Evolutionary conservation across 129 eudicot genomes (phyloP), one percentile per base, ranked within the genome.

Genomic region (Smallanthus sonchifolius): DNA sequence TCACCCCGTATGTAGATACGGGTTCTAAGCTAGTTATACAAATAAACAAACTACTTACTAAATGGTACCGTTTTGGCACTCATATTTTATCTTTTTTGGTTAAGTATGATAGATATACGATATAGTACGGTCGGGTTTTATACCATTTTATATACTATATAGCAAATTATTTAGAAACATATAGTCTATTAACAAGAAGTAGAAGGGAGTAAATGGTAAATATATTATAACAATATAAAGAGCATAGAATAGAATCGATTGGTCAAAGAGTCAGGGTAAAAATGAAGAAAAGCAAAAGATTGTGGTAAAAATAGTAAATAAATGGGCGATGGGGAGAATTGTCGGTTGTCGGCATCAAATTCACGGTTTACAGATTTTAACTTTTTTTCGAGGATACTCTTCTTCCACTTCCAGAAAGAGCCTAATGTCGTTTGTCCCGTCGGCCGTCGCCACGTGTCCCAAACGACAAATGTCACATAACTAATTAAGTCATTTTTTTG

Each of bases 271-370:
- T 64, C 30, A 20, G 72, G 54, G 42, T 37, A 10, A 75, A 48
- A 49, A 47, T 9, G 35, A 7, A 0, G 35, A 7, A 48, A 48
- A 47, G 7, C 4, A 48, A 75, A 36, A 37, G 28, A 72, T 20
- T 1, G 42, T 35, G 71, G 72, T 74, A 10, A 63, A 47, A 65
- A 36, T 20, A 57, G 72, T 63, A 75, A 75, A 75, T 65, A 75
- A 62, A 30, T 16, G 17, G 30, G 72, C 15, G 63, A 51, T 63
- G 17, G 51, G 62, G 62, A 62, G 49, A 44, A 44, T 45, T 74
- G 78, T 74, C 70, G 51, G 40, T 49, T 63, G 79, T 75, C 79
- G 79, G 72, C 72, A 63, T 64, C 44, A 47, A 37, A 6, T 75
- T 63, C 17, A 45, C 8, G 63, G 63, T 74, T 74, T 74, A 74